Conservation (phyloP, 257 asterid genomes). For the Solanum appendiculatum region DNA sequence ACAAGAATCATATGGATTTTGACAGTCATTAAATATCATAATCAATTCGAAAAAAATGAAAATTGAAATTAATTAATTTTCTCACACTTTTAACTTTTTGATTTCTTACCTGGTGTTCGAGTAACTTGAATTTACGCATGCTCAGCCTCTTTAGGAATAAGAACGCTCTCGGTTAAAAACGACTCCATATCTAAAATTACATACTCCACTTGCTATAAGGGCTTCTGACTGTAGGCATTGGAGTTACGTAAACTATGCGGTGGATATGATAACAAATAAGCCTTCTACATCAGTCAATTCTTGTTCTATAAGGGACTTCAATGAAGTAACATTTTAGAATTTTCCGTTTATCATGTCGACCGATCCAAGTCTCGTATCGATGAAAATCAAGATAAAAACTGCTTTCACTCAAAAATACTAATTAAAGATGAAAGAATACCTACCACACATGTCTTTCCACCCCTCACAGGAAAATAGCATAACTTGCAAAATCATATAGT, state of each 20-base stretch:
- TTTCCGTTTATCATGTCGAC: background rate
- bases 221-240: too few relatives aligned
- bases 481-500: background rate
- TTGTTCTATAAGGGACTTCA: too few relatives aligned
- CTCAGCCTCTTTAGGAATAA: background rate
- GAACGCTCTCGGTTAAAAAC: too few relatives aligned
- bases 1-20: background rate
- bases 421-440: background rate
- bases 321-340: background rate
- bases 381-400: too few relatives aligned
- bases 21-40: background rate
- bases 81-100: background rate
- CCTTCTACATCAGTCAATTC: too few relatives aligned
- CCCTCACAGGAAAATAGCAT: background rate
- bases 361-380: background rate
- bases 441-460: background rate
- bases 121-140: background rate
- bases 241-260: background rate
- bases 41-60: background rate
- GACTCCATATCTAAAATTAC: too few relatives aligned
- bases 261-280: background rate
- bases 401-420: background rate
- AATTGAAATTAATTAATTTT: background rate
- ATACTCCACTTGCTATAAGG: background rate
- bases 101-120: too few relatives aligned